phyloP scores from a whole-genome alignment of 164 flowering plant genomes.

The Stephania yunnanensis region DNA sequence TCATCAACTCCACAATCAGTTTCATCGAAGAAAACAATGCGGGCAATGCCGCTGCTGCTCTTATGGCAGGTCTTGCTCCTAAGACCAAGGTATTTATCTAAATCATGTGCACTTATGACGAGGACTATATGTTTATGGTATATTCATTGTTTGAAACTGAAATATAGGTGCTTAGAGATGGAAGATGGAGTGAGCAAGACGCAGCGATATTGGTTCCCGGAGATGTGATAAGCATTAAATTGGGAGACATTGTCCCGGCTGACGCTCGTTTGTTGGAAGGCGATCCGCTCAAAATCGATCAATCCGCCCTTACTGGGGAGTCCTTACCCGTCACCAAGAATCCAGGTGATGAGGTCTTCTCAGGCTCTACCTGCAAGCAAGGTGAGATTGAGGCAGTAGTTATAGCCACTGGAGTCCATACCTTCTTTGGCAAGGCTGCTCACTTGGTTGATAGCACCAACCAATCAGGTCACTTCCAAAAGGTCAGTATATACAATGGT shows the following conservation, averaged over 20 bases:
- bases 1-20: conserved; percentile 30
- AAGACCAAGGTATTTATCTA: conserved; percentile 21
- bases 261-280: conserved; percentile 29
- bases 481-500: conserved; percentile 4
- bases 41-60: conserved; percentile 28
- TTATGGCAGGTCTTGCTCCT: conserved; percentile 31
- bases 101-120: too few species aligned
- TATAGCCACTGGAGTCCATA: conserved; percentile 31
- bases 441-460: conserved; percentile 31
- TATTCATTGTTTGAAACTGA: background rate
- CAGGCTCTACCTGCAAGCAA: conserved; percentile 31
- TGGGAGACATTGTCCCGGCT: conserved; percentile 29
- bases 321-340: conserved; percentile 27
- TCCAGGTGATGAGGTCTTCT: conserved; percentile 27
- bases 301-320: conserved; percentile 31
- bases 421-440: conserved; percentile 35
- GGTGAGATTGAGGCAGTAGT: conserved; percentile 33
- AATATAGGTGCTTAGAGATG: conserved; percentile 26
- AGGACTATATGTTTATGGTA: background rate
- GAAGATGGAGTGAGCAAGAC: conserved; percentile 29
- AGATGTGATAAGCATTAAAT: conserved; percentile 28
- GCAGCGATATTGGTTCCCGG: conserved; percentile 27
- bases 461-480: conserved; percentile 29
- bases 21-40: conserved; percentile 31
- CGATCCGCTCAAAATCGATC: conserved; percentile 28